Evolutionary conservation across 139 green algal genomes (phyloP), one percentile per base, ranked within the genome.

Genomic region (Auxenochlorella pyrenoidosa): DNA sequence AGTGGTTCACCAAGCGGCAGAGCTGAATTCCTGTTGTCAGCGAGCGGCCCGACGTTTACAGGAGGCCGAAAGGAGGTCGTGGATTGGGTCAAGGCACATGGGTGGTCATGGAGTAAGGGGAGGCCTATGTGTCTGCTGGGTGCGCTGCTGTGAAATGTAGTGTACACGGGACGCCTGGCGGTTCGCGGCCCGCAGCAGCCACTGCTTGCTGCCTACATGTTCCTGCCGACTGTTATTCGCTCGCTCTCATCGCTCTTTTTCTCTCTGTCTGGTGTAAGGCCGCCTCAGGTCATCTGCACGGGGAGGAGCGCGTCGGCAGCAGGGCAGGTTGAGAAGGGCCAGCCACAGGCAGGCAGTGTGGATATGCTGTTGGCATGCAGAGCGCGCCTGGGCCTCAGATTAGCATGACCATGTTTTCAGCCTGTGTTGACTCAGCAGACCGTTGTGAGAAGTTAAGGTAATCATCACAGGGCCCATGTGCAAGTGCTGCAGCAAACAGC

Each of bases 381-480:
- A 51, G 16, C 24, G 16, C n/a, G n/a, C n/a, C n/a, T n/a, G 41
- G 73, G 73, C 60, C 65, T 91, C 88, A 89, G 88, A 91, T 91
- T 91, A 91, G 88, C 88, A 91, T 91, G 88, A 91, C 88, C 63
- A 68, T 47, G 28, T n/a, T 86, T 78, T 86, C 82, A 86, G 82
- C 82, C n/a, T 34, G 47, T n/a, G 6, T 58, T 34, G 32, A 40
- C 75, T 90, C 87, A 90, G 87, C 66, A 90, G 87, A 88, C 86
- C 86, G 79, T 90, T 88, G 79, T 90, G 87, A 90, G 87, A 90
- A 89, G 86, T 81, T 86, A 15, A 41, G 36, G 34, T 65, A 51
- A 54, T 87, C 82, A 59, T 87, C 82, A 36, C 8, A 63, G 15
- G 79, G 38, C 79, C 36, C 43, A 68, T 4, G n/a, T n/a, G n/a